phyloP scores from a whole-genome alignment of 192 early-diverging fungal species.

The Chytriomyces confervae region DNA sequence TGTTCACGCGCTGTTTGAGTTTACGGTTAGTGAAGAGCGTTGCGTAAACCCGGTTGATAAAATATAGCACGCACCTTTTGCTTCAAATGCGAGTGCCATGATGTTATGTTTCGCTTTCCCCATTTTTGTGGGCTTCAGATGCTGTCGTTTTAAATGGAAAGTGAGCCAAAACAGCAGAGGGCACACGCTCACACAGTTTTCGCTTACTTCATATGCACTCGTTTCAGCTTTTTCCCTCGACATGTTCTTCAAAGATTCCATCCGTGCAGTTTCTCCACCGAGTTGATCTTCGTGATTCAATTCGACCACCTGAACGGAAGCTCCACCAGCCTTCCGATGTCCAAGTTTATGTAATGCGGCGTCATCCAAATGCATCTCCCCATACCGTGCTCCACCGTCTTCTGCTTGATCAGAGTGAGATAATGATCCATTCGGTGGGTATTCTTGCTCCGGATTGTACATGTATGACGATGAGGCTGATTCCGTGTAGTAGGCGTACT shows the following conservation, averaged over 20 bases:
- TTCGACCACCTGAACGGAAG: slow-evolving; percentile 17
- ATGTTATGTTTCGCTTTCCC: slow-evolving; percentile 30
- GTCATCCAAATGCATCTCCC: slow-evolving; percentile 29
- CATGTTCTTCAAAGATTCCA: slow-evolving; percentile 22
- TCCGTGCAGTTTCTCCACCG: slow-evolving; percentile 9
- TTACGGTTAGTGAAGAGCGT: no score
- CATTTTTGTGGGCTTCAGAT: slow-evolving; percentile 22
- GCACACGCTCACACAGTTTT: not conserved
- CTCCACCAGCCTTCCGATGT: slow-evolving; percentile 4
- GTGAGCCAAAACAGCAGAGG: not conserved
- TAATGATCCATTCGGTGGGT: not conserved
- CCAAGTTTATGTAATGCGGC: slow-evolving; percentile 27
- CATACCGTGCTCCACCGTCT: not conserved
- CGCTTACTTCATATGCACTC: slow-evolving; percentile 21
- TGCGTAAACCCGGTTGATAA: not conserved
- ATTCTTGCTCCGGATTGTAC: not conserved
- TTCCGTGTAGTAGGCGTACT: slow-evolving; percentile 12
- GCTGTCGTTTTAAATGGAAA: not conserved
- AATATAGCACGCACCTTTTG: slow-evolving; percentile 15
- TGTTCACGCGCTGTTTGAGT: slow-evolving; percentile 17
- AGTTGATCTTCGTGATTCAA: slow-evolving; percentile 35
- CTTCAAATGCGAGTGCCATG: slow-evolving; percentile 33
- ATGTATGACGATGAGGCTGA: slow-evolving; percentile 25
- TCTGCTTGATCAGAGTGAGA: not conserved
- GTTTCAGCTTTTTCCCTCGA: slow-evolving; percentile 19